Conservation (phyloP, 306 rosid genomes). For the Rosa persica region DNA sequence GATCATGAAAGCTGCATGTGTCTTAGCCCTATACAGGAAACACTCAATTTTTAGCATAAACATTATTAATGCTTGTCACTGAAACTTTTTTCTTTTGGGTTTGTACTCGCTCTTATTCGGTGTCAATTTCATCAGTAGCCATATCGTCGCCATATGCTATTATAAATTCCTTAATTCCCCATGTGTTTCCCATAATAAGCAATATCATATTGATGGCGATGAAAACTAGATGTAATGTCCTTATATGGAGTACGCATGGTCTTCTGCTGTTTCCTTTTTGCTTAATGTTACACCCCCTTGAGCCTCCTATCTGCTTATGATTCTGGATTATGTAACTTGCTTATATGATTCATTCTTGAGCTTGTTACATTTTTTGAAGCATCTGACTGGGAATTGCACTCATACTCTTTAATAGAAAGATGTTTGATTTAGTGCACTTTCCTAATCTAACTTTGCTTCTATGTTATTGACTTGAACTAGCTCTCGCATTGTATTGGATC, state of each 20-base stretch:
- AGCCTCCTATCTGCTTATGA: conserved; percentile 1
- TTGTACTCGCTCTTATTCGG: neutral
- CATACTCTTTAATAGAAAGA: too few species aligned
- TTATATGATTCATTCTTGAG: neutral
- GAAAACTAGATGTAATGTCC: neutral
- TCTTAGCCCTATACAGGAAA: neutral
- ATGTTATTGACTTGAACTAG: neutral
- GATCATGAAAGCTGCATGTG: neutral
- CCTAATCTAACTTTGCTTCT: neutral
- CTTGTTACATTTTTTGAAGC: neutral
- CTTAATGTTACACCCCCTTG: neutral
- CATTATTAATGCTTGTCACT: neutral
- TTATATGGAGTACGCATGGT: neutral
- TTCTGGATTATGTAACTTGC: neutral
- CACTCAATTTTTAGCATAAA: neutral
- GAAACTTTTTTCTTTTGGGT: neutral
- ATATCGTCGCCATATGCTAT: neutral
- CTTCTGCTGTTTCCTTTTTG: neutral
- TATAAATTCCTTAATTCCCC: neutral
- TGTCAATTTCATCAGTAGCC: neutral
- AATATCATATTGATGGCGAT: neutral
- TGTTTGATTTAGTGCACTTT: neutral
- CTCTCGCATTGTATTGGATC: neutral
- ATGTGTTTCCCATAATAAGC: neutral
- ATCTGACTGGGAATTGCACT: neutral